Base-by-base conservation (phyloP, 495 filamentous ascomycete genomes). In the Cairneyella variabilis region DNA sequence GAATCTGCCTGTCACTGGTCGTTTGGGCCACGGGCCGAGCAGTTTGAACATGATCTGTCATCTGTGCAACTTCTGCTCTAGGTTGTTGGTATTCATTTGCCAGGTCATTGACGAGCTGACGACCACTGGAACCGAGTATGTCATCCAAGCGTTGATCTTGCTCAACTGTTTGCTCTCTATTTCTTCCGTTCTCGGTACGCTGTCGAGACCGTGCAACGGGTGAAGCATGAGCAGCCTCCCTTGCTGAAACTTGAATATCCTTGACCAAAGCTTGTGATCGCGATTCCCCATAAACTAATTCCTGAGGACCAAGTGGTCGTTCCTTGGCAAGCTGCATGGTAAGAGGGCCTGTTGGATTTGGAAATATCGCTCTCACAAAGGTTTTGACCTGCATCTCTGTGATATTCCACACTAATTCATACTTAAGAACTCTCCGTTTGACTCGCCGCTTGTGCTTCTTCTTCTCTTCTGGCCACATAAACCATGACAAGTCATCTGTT, bases 361-460 rank as follows among this genome's bases (percentile, higher is more conserved):
- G 46, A 25, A 49, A 38, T 38, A 37, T 20, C 7, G 46, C 46
- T 21, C 17, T 14, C 4, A 49, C 46, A 38, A 30, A 49, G 0
- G 22, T 37, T 38, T 49, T 49, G 18, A 49, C 28, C n/a, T 49
- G 46, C 46, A 49, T 49, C 22, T 49, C 46, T 3, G 46, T 49
- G 32, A 49, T 49, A 18, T 49, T 30, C 46, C 46, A 49, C 2
- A 49, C 27, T 3, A 49, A 30, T 12, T 49, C 46, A 25, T 49
- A 36, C 4, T 49, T 7, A 22, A 49, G 46, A 18, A 10, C n/a
- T 38, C 46, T 18, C 12, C 3, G 11, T 23, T 21, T 49, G 8
- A 17, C 28, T 23, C 32, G 11, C 20, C 28, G 27, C 1, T 18
- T 10, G 30, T 20, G 5, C 25, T 51, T 51, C 5, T 28, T 30